These are phyloP conservation scores for Nannochloropsis salina DNA, from an alignment of 108 stramenopile genomes.

Conservation along the genomic window DNA sequence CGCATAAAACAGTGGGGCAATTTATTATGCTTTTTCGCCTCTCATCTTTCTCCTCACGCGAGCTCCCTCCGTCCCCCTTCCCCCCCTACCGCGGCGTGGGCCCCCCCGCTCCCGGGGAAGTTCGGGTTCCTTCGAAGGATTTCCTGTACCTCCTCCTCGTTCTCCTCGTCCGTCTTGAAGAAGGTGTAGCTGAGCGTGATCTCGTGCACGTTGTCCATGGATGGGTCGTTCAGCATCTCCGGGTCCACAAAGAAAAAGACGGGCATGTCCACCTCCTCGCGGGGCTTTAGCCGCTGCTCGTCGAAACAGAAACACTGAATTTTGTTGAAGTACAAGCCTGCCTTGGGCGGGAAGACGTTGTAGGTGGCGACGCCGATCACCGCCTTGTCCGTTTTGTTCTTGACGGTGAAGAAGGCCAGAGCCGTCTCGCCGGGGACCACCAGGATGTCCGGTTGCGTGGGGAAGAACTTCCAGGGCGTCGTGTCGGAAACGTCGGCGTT, in stretches of 20 bases:
- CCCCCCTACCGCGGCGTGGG: background rate
- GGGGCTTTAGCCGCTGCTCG: slow-evolving; percentile 88
- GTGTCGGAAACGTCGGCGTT: slow-evolving; percentile 82
- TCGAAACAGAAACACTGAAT: slow-evolving; percentile 99
- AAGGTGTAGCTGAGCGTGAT: slow-evolving; percentile 95
- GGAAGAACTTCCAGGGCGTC: slow-evolving; percentile 89
- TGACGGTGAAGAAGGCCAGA: slow-evolving; percentile 86
- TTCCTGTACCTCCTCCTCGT: slow-evolving; percentile 35
- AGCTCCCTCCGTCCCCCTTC: too few species aligned
- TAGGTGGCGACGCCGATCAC: slow-evolving; percentile 99
- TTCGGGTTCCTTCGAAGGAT: background rate
- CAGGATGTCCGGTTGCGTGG: slow-evolving; percentile 79
- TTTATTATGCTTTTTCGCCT: too few species aligned
- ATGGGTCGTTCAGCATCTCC: slow-evolving; percentile 83
- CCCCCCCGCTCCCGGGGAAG: background rate
- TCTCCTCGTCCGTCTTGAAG: slow-evolving; percentile 90
- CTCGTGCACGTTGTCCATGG: slow-evolving; percentile 76
- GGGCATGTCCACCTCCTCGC: slow-evolving; percentile 98
- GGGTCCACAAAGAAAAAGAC: slow-evolving; percentile 99
- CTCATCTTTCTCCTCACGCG: too few species aligned
- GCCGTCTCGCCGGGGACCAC: slow-evolving; percentile 97
- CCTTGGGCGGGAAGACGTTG: slow-evolving; percentile 93
- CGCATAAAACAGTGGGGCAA: too few species aligned
- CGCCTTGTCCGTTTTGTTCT: slow-evolving; percentile 79
- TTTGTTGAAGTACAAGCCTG: slow-evolving; percentile 97